These are phyloP conservation scores for Tuctoria greenei DNA, from an alignment of 176 grass and related monocot genomes.

Conservation along the genomic window DNA sequence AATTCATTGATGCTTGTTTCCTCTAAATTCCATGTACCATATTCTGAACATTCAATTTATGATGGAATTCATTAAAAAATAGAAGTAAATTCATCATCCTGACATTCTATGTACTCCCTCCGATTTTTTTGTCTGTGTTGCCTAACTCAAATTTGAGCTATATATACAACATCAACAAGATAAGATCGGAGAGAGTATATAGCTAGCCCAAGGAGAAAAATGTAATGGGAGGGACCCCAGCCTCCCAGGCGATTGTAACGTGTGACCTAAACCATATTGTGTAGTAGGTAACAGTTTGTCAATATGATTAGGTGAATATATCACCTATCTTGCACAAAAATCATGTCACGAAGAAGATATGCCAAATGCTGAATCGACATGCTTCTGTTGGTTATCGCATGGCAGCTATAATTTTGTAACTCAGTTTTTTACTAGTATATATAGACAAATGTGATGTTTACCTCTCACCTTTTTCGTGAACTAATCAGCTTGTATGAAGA, in stretches of 20 bases:
- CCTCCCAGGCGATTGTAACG: conserved; percentile 1
- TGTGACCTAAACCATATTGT: conserved; percentile 14
- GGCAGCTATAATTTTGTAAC: background rate
- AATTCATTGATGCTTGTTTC: background rate
- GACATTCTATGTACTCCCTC: background rate
- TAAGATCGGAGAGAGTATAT: too few relatives aligned
- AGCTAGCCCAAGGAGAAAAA: too few relatives aligned
- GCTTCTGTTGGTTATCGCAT: conserved; percentile 8
- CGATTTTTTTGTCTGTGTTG: too few relatives aligned
- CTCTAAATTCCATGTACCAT: background rate
- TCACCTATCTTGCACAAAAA: background rate
- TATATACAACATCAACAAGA: too few relatives aligned
- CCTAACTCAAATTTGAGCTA: too few relatives aligned
- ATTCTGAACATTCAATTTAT: background rate
- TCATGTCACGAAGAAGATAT: background rate
- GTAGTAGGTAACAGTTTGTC: conserved; percentile 8
- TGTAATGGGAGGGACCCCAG: too few relatives aligned
- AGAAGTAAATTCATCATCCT: background rate
- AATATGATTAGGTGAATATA: conserved; percentile 3
- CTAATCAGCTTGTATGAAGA: too few relatives aligned
- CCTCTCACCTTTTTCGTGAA: too few relatives aligned
- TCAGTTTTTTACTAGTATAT: background rate
- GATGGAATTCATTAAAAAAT: too few relatives aligned
- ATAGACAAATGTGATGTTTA: background rate
- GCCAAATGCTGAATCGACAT: background rate